Conservation (phyloP, 768 basidiomycete species). For the Sarcomyxa edulis region DNA sequence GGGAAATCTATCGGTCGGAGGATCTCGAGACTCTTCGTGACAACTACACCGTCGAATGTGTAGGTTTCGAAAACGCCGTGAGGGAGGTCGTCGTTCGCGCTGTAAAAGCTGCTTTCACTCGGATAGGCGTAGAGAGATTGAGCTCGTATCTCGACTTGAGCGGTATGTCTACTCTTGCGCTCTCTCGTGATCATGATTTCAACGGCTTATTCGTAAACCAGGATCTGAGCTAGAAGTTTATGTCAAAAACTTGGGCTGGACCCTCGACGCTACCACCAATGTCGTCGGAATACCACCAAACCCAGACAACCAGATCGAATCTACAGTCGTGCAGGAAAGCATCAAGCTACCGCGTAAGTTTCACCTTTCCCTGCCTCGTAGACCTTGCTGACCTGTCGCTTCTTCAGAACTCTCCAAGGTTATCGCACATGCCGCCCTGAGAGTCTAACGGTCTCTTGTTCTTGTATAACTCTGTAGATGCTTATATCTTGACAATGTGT, state of each 20-base stretch:
- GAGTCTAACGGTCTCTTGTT: constrained; percentile 23
- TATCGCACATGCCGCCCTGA: constrained; percentile 60
- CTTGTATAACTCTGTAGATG: neutral
- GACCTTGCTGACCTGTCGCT: constrained; percentile 6
- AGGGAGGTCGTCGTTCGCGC: constrained; percentile 73
- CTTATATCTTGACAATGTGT: neutral
- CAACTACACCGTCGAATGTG: constrained; percentile 81
- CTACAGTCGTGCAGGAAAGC: constrained; percentile 78
- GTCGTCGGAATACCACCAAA: constrained; percentile 73
- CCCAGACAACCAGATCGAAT: constrained; percentile 85
- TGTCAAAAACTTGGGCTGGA: constrained; percentile 65
- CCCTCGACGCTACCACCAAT: constrained; percentile 42
- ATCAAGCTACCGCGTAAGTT: constrained; percentile 76
- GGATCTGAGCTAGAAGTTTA: constrained; percentile 57
- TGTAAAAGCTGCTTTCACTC: constrained; percentile 73
- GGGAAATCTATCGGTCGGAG: constrained; percentile 68
- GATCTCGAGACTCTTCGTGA: constrained; percentile 69
- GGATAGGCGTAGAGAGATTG: constrained; percentile 62
- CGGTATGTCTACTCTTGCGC: constrained; percentile 33
- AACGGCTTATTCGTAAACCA: constrained; percentile 14
- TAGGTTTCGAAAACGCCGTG: constrained; percentile 81
- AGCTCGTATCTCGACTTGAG: constrained; percentile 66
- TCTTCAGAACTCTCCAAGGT: constrained; percentile 66
- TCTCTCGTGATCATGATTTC: constrained; percentile 1
- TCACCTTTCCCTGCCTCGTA: constrained; percentile 1